Conservation (phyloP, 768 basidiomycete genomes). For the Lentinula sp. region DNA sequence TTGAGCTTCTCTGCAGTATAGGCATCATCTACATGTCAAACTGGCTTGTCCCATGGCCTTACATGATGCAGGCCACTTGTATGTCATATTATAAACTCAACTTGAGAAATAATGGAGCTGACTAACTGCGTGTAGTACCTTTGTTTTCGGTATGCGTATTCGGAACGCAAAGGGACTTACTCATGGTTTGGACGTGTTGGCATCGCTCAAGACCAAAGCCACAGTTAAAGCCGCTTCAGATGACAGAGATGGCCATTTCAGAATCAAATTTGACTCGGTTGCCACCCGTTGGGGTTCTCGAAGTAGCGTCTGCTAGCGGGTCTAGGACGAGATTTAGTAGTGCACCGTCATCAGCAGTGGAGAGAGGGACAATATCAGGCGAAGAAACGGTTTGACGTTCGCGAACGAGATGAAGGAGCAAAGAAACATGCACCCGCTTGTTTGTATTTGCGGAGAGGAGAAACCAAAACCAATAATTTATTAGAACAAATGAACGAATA, state of each 20-base stretch:
- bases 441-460: neutral
- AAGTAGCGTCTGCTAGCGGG: neutral
- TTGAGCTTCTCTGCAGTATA: slow-evolving; percentile 18
- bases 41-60: slow-evolving; percentile 25
- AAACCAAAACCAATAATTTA: neutral
- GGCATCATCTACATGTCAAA: slow-evolving; percentile 31
- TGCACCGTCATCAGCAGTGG: neutral
- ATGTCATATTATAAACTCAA: slow-evolving; percentile 12
- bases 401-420: neutral
- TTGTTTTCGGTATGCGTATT: slow-evolving; percentile 42
- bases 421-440: neutral
- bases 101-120: neutral
- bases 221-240: neutral
- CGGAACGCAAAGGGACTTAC: slow-evolving; percentile 31
- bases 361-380: neutral
- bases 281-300: neutral
- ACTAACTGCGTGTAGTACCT: slow-evolving; percentile 33
- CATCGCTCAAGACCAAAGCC: neutral
- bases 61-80: slow-evolving; percentile 48
- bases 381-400: neutral
- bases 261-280: neutral
- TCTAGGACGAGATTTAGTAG: neutral
- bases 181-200: neutral
- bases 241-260: neutral
- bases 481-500: slow-evolving; percentile 9